Conservation (phyloP, 257 asterid species). For the Schizonepeta tenuifolia region DNA sequence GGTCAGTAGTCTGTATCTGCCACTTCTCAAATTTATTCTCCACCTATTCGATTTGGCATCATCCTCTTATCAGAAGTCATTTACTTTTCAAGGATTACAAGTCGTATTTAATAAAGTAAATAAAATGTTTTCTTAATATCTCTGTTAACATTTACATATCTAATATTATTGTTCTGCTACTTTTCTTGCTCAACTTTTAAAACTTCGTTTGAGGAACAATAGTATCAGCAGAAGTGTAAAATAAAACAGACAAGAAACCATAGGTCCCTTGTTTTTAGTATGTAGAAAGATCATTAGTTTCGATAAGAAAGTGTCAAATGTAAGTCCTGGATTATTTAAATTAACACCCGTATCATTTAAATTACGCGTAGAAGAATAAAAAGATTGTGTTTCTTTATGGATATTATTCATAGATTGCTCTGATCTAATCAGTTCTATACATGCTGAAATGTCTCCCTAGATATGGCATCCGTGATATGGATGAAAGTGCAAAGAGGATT, state of each 20-base stretch:
- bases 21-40: not conserved
- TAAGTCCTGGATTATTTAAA: too few relatives aligned
- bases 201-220: conserved; percentile 1
- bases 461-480: conserved; percentile 70
- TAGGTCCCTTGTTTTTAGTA: not conserved
- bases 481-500: conserved; percentile 72
- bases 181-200: not conserved
- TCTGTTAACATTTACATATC: conserved; percentile 4
- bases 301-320: too few relatives aligned
- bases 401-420: conserved; percentile 1
- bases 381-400: not conserved
- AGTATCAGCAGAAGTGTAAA: not conserved
- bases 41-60: not conserved
- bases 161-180: not conserved
- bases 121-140: not conserved
- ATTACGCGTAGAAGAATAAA: not conserved
- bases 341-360: not conserved
- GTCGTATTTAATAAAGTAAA: not conserved
- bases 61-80: conserved; percentile 20
- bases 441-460: conserved; percentile 43
- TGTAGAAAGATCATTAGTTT: not conserved
- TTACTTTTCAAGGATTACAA: conserved; percentile 16
- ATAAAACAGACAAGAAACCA: not conserved
- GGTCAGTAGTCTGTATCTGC: conserved; percentile 46
- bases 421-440: conserved; percentile 23